Evolutionary conservation across 164 flowering plant genomes (phyloP).

Genomic region (Vitis labrusca): DNA sequence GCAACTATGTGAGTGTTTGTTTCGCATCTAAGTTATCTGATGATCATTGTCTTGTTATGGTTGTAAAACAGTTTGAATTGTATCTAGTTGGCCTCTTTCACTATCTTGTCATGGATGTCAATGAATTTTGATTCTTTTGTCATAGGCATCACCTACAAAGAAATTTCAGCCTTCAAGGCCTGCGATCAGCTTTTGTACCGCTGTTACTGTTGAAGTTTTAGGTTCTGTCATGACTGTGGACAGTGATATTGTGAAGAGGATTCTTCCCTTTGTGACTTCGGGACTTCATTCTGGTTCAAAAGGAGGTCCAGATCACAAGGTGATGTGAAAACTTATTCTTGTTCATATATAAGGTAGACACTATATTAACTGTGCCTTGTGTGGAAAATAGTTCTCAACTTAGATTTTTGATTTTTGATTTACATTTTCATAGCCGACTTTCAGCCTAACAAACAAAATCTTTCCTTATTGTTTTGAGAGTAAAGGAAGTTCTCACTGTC

Average conservation of each 20-base stretch:
- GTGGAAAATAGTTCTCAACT: not conserved
- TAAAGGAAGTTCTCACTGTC: too few species aligned
- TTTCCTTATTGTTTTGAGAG: too few species aligned
- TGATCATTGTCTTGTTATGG: too few species aligned
- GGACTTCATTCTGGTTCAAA: slow-evolving; percentile 53
- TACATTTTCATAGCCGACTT: not conserved
- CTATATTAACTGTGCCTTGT: not conserved
- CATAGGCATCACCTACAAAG: slow-evolving; percentile 66
- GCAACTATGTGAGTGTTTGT: slow-evolving; percentile 63
- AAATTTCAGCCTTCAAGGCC: slow-evolving; percentile 56
- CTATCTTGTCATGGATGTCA: not conserved
- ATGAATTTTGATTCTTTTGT: not conserved
- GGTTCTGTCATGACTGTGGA: slow-evolving; percentile 56
- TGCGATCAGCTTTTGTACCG: slow-evolving; percentile 68
- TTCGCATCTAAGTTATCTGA: not conserved
- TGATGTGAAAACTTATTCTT: slow-evolving; percentile 11
- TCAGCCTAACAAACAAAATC: too few species aligned
- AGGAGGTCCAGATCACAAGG: slow-evolving; percentile 67
- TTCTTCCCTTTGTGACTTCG: slow-evolving; percentile 64
- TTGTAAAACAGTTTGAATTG: too few species aligned
- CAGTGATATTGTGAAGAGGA: slow-evolving; percentile 49
- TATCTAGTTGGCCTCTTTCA: not conserved
- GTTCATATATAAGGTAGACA: too few species aligned
- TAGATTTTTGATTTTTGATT: not conserved
- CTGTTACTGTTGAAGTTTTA: slow-evolving; percentile 69